phyloP scores from a whole-genome alignment of 192 early-diverging fungal species.

The Pilobolus umbonatus region DNA sequence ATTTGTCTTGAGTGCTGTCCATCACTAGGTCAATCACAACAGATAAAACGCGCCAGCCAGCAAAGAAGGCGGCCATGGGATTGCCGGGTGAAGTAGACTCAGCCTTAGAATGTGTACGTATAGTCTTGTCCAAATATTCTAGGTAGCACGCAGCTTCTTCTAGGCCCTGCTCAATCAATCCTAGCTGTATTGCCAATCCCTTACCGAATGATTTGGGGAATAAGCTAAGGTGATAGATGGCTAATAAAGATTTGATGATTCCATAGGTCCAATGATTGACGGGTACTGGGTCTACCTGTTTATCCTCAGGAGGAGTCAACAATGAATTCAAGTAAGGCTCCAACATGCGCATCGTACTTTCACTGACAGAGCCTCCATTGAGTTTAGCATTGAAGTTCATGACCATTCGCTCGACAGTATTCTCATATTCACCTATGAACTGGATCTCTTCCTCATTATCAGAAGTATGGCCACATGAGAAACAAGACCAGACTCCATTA shows the following conservation, averaged over 20 bases:
- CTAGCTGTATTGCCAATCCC: conserved; percentile 19
- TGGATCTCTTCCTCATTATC: neutral
- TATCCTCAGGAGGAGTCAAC: conserved; percentile 13
- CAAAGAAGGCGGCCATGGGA: conserved; percentile 30
- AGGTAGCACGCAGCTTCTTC: conserved; percentile 28
- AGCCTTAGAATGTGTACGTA: conserved; percentile 7
- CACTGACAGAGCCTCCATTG: conserved; percentile 1
- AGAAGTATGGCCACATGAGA: neutral
- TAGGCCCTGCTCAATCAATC: conserved; percentile 18
- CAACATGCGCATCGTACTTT: conserved; percentile 27
- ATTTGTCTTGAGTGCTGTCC: conserved; percentile 19
- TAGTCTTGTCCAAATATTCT: conserved; percentile 13
- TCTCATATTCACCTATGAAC: conserved; percentile 26
- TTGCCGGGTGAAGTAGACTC: conserved; percentile 8
- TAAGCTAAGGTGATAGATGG: conserved; percentile 26
- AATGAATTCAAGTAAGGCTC: conserved; percentile 26
- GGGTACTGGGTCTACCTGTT: conserved; percentile 14
- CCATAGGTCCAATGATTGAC: conserved; percentile 33
- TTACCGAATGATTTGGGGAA: conserved; percentile 29
- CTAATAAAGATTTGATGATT: conserved; percentile 21
- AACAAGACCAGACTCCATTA: conserved; percentile 9
- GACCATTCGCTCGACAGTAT: conserved; percentile 17
- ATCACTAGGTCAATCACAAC: conserved; percentile 22
- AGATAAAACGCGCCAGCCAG: conserved; percentile 23
- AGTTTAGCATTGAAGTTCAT: conserved; percentile 22